Conservation (phyloP, 371 early-diverging fungal species). For the Apophysomyces elegans region DNA sequence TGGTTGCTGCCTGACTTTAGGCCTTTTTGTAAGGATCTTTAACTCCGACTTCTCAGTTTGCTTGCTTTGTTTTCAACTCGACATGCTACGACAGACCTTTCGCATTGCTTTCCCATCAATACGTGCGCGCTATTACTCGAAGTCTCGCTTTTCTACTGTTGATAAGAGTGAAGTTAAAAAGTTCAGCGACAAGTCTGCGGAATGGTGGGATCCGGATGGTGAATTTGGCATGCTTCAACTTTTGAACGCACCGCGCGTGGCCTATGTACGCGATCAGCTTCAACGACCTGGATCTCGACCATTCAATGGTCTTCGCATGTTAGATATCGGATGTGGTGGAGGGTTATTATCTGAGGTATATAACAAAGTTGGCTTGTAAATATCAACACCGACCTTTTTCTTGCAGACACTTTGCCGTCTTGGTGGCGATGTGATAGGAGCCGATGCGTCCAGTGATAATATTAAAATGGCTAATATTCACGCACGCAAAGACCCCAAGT, state of each 20-base stretch:
- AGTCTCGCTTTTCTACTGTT: conserved; percentile 47
- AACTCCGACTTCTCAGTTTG: not conserved
- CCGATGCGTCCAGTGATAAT: conserved; percentile 88
- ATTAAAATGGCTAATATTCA: conserved; percentile 83
- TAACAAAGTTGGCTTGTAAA: not conserved
- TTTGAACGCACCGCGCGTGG: conserved; percentile 86
- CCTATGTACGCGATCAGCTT: conserved; percentile 75
- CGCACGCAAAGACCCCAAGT: conserved; percentile 62
- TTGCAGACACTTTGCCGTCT: conserved; percentile 73
- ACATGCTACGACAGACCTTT: conserved; percentile 2
- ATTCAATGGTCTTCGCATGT: conserved; percentile 64
- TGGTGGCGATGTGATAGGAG: conserved; percentile 82
- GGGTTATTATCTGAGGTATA: conserved; percentile 88
- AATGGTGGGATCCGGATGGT: conserved; percentile 95
- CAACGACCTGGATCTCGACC: conserved; percentile 42
- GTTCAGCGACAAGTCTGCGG: conserved; percentile 73
- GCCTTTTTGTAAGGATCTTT: not conserved
- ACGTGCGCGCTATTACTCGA: not conserved
- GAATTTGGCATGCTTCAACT: conserved; percentile 87
- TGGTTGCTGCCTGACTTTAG: not conserved
- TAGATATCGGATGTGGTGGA: conserved; percentile 98
- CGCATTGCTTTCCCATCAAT: not conserved
- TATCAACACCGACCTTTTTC: not conserved
- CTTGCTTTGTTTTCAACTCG: not conserved
- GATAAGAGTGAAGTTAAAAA: conserved; percentile 82